Evolutionary conservation across 495 filamentous ascomycete species (phyloP).

Genomic region (Penicillium coprophilum): DNA sequence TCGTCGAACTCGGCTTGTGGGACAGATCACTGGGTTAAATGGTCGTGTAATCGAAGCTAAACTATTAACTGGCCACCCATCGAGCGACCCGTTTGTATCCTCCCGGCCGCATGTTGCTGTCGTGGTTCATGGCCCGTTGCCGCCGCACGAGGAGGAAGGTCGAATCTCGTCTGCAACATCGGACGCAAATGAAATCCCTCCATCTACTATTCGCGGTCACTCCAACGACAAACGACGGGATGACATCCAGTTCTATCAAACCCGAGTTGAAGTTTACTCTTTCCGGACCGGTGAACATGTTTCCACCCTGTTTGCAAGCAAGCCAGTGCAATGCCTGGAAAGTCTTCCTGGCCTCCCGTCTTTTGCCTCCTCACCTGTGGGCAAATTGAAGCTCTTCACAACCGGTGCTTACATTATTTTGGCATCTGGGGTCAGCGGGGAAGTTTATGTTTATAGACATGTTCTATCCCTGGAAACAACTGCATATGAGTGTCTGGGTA

Average conservation of each 20-base stretch:
- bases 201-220: slow-evolving; percentile 27
- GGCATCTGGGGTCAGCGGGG: slow-evolving; percentile 77
- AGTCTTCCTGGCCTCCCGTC: slow-evolving; percentile 41
- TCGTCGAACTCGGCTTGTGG: slow-evolving; percentile 61
- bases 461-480: slow-evolving; percentile 43
- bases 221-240: slow-evolving; percentile 34
- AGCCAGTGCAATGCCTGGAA: slow-evolving; percentile 45
- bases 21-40: slow-evolving; percentile 69
- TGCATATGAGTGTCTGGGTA: slow-evolving; percentile 76
- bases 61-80: slow-evolving; percentile 61
- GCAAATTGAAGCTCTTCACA: slow-evolving; percentile 67
- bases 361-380: slow-evolving; percentile 61
- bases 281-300: slow-evolving; percentile 66
- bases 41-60: slow-evolving; percentile 82
- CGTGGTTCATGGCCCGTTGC: slow-evolving; percentile 69
- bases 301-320: slow-evolving; percentile 64
- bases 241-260: slow-evolving; percentile 65
- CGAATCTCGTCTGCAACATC: slow-evolving; percentile 38
- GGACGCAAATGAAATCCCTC: slow-evolving; percentile 38
- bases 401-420: slow-evolving; percentile 67
- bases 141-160: slow-evolving; percentile 41
- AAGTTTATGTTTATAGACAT: slow-evolving; percentile 72
- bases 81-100: slow-evolving; percentile 39
- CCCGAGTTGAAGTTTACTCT: slow-evolving; percentile 82
- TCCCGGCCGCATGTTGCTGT: slow-evolving; percentile 68